These are phyloP conservation scores for Cladosporium sp. DNA, from an alignment of 2,329 filamentous ascomycete genomes.

Conservation along the genomic window DNA sequence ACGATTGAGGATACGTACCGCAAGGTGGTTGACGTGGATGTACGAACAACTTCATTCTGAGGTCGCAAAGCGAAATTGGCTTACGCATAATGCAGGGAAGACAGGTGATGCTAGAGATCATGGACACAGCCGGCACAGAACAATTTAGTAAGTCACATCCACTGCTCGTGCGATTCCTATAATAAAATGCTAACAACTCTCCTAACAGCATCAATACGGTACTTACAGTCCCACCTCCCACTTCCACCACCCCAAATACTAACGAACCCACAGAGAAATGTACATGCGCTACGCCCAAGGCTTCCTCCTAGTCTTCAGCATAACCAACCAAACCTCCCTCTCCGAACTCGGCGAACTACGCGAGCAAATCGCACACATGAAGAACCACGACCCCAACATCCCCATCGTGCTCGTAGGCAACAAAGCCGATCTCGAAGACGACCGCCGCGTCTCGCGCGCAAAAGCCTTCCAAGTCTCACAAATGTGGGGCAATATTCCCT, in stretches of 20 bases:
- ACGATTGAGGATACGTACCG: constrained; percentile 61
- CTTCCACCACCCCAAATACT: background rate
- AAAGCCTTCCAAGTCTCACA: constrained; percentile 82
- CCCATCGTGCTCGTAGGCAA: constrained; percentile 88
- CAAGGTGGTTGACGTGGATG: constrained; percentile 67
- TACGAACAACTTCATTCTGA: background rate
- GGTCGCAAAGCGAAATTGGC: background rate
- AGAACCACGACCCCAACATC: constrained; percentile 63
- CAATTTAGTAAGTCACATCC: constrained; percentile 85
- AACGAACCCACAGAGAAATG: constrained; percentile 54
- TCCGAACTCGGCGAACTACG: constrained; percentile 75
- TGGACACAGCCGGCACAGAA: constrained; percentile 87
- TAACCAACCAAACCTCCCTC: constrained; percentile 79
- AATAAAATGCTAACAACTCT: constrained; percentile 5
- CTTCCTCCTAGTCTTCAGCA: constrained; percentile 88
- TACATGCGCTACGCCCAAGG: constrained; percentile 94
- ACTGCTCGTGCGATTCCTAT: too few species aligned
- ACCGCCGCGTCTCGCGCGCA: constrained; percentile 71
- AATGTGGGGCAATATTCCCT: constrained; percentile 78
- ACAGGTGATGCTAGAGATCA: constrained; percentile 84
- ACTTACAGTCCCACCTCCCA: constrained; percentile 1
- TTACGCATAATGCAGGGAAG: constrained; percentile 56
- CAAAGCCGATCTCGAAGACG: constrained; percentile 85
- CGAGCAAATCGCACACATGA: constrained; percentile 87
- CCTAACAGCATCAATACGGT: constrained; percentile 22